Evolutionary conservation across 805 yeast species (phyloP), one percentile per base, ranked within the genome.

Genomic region (Candida boidinii): DNA sequence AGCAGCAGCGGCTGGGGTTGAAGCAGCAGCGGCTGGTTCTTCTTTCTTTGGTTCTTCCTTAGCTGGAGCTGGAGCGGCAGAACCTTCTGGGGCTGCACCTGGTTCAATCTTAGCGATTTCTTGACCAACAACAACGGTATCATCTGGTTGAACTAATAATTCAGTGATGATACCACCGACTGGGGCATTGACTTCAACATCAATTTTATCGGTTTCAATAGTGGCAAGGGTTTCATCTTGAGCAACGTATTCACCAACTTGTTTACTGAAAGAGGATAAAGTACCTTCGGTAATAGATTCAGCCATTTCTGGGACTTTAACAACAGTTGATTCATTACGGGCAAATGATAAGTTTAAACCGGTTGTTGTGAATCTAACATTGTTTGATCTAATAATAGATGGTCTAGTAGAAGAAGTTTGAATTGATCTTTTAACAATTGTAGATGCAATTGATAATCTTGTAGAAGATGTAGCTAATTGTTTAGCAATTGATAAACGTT

Each of bases 201-300:
- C 98, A 51, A 92, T 88, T 69, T 92, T 92, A 62, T 92, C 98
- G 31, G 98, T 92, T 67, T 92, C 98, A 49, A 92, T 90, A 43
- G 96, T 88, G 37, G 97, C 97, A 46, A 92, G 69, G 44, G 83
- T 76, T 64, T 90, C 97, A 60, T 90, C 97, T 46, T 66, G 75
- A 37, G 70, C 73, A 35, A 90, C 90, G 49, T 63, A 87, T 39
- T 90, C 97, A 45, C 98, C 98, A 40, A 87, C 86, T 40, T 73
- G 62, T 55, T 79, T 80, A 43, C 68, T 64, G 53, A 65, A 79
- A 13, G 71, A 49, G 43, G 84, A 68, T 45, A 92, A 71, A 31
- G 97, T 85, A 56, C 98, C 98, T 62, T 92, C 98, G 26, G 96
- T 85, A 54, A 92, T 80, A 31, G 96, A 88, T 65, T 92, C 98